Conservation (phyloP, 441 rosid species). For the Jatropha podagrica region DNA sequence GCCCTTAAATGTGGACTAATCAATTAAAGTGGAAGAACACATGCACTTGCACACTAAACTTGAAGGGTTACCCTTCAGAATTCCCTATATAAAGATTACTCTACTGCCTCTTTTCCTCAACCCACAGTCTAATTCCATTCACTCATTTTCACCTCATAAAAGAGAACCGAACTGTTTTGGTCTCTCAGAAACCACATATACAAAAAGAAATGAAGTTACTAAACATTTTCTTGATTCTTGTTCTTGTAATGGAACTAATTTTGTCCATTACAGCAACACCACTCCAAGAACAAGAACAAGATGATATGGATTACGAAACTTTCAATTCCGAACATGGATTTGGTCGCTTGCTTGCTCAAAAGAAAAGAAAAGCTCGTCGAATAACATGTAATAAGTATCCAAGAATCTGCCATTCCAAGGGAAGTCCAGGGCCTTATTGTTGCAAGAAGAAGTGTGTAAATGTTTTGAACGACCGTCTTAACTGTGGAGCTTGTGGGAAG, state of each 20-base stretch:
- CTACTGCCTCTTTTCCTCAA: neutral
- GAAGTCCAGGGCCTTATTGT: slow-evolving; percentile 27
- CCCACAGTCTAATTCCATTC: neutral
- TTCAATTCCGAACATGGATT: neutral
- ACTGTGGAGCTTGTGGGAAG: slow-evolving; percentile 41
- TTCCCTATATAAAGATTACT: neutral
- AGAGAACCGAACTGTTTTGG: neutral
- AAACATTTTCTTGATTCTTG: slow-evolving; percentile 7
- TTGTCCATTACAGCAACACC: slow-evolving; percentile 1
- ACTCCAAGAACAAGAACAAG: neutral
- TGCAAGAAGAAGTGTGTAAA: slow-evolving; percentile 38
- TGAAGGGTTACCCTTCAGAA: neutral
- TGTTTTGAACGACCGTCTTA: slow-evolving; percentile 24
- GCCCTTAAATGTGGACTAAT: neutral
- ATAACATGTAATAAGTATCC: slow-evolving; percentile 28
- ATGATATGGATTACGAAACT: neutral
- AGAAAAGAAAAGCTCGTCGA: neutral
- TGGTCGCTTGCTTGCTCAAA: slow-evolving; percentile 17
- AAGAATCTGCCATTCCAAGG: slow-evolving; percentile 21
- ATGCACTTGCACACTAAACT: neutral
- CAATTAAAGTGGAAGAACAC: neutral
- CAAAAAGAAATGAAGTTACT: slow-evolving; percentile 3
- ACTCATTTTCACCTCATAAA: neutral
- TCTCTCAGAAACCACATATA: neutral
- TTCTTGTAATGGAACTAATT: neutral